Percentiles rank a stretch among this genome's conserved stretches.
phyloP scores from a whole-genome alignment of 2,329 filamentous ascomycete species.

The Scedosporium boydii region DNA sequence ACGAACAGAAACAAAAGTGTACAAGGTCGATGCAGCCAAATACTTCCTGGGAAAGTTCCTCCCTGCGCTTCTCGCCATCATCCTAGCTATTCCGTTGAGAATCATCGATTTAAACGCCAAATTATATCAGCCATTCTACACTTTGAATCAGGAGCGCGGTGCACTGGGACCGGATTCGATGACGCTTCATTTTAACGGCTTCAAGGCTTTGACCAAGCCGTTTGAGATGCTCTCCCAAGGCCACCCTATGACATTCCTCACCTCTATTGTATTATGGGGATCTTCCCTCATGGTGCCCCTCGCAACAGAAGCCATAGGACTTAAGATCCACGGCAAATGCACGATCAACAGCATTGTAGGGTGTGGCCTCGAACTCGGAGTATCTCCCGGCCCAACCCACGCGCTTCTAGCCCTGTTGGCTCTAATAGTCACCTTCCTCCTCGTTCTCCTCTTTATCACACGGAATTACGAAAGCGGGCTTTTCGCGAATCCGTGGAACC shows the following conservation, averaged over 20 bases:
- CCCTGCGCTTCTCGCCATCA: slow-evolving; percentile 28
- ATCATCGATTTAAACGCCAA: slow-evolving; percentile 29
- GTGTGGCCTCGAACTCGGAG: slow-evolving; percentile 25
- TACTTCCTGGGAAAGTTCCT: slow-evolving; percentile 33
- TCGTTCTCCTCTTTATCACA: slow-evolving; percentile 17
- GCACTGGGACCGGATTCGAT: slow-evolving; percentile 30
- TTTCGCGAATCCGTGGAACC: slow-evolving; percentile 29
- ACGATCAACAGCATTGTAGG: slow-evolving; percentile 15
- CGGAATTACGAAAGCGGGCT: slow-evolving; percentile 27
- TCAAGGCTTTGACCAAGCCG: slow-evolving; percentile 24
- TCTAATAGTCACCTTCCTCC: slow-evolving; percentile 20
- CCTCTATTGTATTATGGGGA: slow-evolving; percentile 23
- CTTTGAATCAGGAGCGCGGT: slow-evolving; percentile 25
- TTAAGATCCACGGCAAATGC: slow-evolving; percentile 27
- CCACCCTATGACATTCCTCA: slow-evolving; percentile 26
- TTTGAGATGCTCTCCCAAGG: slow-evolving; percentile 22
- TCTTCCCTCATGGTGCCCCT: slow-evolving; percentile 27
- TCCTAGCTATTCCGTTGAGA: slow-evolving; percentile 28
- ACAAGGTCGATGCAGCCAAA: slow-evolving; percentile 15
- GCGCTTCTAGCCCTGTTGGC: slow-evolving; percentile 22
- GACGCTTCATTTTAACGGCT: slow-evolving; percentile 29
- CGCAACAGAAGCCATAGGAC: slow-evolving; percentile 27
- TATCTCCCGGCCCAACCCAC: slow-evolving; percentile 20
- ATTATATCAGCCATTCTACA: slow-evolving; percentile 33
- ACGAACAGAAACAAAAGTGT: slow-evolving; percentile 12